Conservation (phyloP, 2,329 filamentous ascomycete genomes). For the Grosmannia penicillata region DNA sequence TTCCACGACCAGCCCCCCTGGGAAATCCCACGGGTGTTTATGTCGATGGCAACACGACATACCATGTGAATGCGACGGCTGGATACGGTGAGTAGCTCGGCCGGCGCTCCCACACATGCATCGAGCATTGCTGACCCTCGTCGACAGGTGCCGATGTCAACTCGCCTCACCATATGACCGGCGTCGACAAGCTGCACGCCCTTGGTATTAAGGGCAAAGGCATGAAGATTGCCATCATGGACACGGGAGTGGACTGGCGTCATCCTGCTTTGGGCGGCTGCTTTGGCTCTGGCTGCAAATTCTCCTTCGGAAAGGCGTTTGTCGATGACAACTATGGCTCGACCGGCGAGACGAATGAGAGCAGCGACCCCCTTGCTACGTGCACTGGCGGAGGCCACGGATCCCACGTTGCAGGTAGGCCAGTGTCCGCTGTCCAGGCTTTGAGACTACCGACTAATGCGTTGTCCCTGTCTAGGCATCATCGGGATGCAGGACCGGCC, state of each 20-base stretch:
- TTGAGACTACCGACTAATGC: too few relatives aligned
- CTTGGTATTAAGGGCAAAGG: slow-evolving; percentile 36
- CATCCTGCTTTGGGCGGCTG: slow-evolving; percentile 21
- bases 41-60: neutral
- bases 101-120: too few relatives aligned
- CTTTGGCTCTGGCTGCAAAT: slow-evolving; percentile 9
- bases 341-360: slow-evolving; percentile 24
- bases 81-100: too few relatives aligned
- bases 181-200: slow-evolving; percentile 37
- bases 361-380: slow-evolving; percentile 33
- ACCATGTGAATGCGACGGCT: neutral
- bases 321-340: slow-evolving; percentile 20
- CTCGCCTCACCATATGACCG: slow-evolving; percentile 35
- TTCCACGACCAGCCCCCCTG: neutral
- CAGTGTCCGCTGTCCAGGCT: too few relatives aligned
- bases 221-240: slow-evolving; percentile 35
- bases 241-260: slow-evolving; percentile 23
- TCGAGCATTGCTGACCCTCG: too few relatives aligned
- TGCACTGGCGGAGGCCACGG: slow-evolving; percentile 37
- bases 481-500: slow-evolving; percentile 42
- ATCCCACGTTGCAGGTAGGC: slow-evolving; percentile 45
- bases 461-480: too few relatives aligned
- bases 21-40: neutral
- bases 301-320: slow-evolving; percentile 9
- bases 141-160: neutral